These are phyloP conservation scores for Sphaerulina musiva DNA, from an alignment of 2,329 filamentous ascomycete genomes.

Conservation along the genomic window DNA sequence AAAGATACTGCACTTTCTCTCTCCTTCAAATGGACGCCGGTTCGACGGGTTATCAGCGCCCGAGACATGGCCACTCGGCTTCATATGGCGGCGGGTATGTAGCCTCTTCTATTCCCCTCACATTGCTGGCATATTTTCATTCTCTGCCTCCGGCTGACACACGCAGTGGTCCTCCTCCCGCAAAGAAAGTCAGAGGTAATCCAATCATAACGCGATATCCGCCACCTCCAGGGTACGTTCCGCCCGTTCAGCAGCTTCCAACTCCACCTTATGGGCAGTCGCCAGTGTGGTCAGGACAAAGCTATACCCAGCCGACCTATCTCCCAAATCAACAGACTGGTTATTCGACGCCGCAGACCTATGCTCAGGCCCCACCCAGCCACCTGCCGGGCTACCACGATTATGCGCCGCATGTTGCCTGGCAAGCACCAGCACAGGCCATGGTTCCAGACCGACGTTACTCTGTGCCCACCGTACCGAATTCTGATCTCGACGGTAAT, in stretches of 20 bases:
- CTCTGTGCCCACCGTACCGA: constrained; percentile 2
- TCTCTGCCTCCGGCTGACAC: neutral
- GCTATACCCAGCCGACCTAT: constrained; percentile 8
- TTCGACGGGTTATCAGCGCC: constrained; percentile 4
- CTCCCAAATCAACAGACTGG: constrained; percentile 6
- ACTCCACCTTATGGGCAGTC: constrained; percentile 14
- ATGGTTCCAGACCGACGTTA: neutral
- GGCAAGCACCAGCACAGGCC: neutral
- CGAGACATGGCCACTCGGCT: constrained; percentile 8
- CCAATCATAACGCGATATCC: constrained; percentile 47
- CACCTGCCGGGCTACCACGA: neutral
- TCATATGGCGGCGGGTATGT: constrained; percentile 9
- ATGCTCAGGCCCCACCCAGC: neutral
- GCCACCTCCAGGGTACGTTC: constrained; percentile 43
- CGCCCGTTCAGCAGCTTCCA: constrained; percentile 18
- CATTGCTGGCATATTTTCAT: neutral
- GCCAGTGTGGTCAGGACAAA: constrained; percentile 20
- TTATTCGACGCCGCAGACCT: neutral
- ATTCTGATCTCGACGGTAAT: constrained; percentile 24
- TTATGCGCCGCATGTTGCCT: neutral
- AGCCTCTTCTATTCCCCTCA: neutral
- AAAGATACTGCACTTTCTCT: neutral
- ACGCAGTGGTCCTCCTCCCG: constrained; percentile 26
- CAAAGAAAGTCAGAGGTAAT: constrained; percentile 42
- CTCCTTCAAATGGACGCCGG: constrained; percentile 6